Conservation (phyloP, 2,329 filamentous ascomycete genomes). For the Chaetomiaceae sp. region DNA sequence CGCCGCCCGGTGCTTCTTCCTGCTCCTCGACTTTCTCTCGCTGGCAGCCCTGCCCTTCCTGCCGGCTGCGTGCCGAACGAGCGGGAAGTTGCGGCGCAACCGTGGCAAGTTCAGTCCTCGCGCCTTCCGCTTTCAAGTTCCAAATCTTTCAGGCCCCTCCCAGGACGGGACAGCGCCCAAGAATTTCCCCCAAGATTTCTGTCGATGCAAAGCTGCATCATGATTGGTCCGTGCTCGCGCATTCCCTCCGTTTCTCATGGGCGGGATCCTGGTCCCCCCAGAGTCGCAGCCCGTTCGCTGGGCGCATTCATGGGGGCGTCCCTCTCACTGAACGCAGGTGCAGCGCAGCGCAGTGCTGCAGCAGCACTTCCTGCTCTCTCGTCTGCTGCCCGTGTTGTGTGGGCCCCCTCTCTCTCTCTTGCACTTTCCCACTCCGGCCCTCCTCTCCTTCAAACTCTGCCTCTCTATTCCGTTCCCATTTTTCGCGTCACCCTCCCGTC, state of each 20-base stretch:
- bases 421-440: slow-evolving; percentile 21
- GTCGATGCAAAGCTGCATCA: slow-evolving; percentile 12
- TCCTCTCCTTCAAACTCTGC: slow-evolving; percentile 26
- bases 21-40: too few species aligned
- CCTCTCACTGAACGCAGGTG: slow-evolving; percentile 18
- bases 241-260: slow-evolving; percentile 15
- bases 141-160: background rate
- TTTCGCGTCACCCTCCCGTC: slow-evolving; percentile 23
- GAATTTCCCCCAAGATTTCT: background rate
- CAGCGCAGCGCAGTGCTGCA: slow-evolving; percentile 7
- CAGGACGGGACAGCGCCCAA: background rate
- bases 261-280: slow-evolving; percentile 11
- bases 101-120: background rate
- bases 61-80: background rate
- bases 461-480: slow-evolving; percentile 17
- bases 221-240: slow-evolving; percentile 18
- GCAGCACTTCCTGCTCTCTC: too few species aligned
- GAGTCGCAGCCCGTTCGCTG: slow-evolving; percentile 18
- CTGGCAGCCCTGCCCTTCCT: too few species aligned
- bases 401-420: slow-evolving; percentile 24
- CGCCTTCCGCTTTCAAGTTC: background rate
- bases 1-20: background rate
- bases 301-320: background rate
- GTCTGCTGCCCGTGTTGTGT: slow-evolving; percentile 22
- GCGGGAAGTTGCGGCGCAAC: slow-evolving; percentile 5